Evolutionary conservation across 2,329 filamentous ascomycete species (phyloP).

Genomic region (Zymoseptoria crescenta): DNA sequence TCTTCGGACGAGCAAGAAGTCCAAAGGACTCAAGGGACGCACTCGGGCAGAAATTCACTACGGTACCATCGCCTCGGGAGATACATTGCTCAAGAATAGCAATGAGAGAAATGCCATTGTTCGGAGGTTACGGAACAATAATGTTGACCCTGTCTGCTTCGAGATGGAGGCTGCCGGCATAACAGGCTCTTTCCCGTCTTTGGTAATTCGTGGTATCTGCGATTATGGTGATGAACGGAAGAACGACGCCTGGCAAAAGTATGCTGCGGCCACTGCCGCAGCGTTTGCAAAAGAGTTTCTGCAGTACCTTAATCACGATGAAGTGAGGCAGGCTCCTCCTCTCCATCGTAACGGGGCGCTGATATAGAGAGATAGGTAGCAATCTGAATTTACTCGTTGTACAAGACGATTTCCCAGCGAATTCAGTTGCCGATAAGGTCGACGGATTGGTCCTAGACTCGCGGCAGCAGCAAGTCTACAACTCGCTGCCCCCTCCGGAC

Average conservation of each 20-base stretch:
- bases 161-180: slow-evolving; percentile 23
- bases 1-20: background rate
- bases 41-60: slow-evolving; percentile 28
- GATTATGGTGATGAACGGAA: slow-evolving; percentile 20
- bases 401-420: too few species aligned
- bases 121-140: too few species aligned
- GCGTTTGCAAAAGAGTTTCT: slow-evolving; percentile 17
- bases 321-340: too few species aligned
- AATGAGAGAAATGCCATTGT: slow-evolving; percentile 1
- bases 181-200: slow-evolving; percentile 11
- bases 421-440: too few species aligned
- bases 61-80: slow-evolving; percentile 34
- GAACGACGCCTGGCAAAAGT: slow-evolving; percentile 17
- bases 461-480: too few species aligned
- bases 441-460: too few species aligned
- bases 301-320: too few species aligned
- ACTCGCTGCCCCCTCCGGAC: too few species aligned
- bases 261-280: slow-evolving; percentile 16
- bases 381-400: too few species aligned
- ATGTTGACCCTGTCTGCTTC: slow-evolving; percentile 11
- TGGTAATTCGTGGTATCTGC: slow-evolving; percentile 18
- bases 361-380: too few species aligned
- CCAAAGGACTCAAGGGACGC: background rate
- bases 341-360: too few species aligned
- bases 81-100: slow-evolving; percentile 35